Conservation (phyloP, 345 rosid genomes). For the Atalantia buxifolia region DNA sequence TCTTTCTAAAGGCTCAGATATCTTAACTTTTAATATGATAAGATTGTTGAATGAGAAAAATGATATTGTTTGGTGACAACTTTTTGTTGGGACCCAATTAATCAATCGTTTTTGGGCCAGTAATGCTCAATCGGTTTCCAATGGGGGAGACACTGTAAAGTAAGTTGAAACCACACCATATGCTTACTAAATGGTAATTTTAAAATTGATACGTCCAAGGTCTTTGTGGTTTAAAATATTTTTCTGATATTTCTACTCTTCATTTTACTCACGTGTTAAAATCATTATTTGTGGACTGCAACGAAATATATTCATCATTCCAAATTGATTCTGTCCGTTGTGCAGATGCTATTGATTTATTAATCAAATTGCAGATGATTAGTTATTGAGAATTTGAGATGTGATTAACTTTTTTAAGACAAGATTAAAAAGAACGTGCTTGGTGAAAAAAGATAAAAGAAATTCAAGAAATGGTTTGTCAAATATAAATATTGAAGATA, state of each 20-base stretch:
- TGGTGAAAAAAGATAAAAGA: no score
- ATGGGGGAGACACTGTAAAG: neutral
- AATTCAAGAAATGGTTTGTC: no score
- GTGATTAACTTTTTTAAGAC: no score
- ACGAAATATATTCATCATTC: neutral
- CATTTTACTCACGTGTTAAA: no score
- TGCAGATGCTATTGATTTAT: no score
- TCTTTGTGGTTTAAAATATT: neutral
- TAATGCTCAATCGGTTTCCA: neutral
- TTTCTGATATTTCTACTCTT: no score
- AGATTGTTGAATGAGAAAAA: neutral
- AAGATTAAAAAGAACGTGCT: no score
- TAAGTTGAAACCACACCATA: no score
- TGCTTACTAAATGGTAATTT: no score
- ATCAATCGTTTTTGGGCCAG: neutral
- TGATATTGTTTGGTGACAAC: neutral
- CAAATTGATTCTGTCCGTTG: neutral
- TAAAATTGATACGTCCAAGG: neutral
- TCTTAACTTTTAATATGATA: neutral
- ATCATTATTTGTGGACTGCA: neutral
- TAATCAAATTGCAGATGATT: no score
- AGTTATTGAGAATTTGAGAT: no score
- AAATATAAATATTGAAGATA: no score
- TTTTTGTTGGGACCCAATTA: neutral
- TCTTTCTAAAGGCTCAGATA: neutral